Evolutionary conservation across 2,329 filamentous ascomycete genomes (phyloP), one percentile per base, ranked within the genome.

Genomic region (Nemania serpens): DNA sequence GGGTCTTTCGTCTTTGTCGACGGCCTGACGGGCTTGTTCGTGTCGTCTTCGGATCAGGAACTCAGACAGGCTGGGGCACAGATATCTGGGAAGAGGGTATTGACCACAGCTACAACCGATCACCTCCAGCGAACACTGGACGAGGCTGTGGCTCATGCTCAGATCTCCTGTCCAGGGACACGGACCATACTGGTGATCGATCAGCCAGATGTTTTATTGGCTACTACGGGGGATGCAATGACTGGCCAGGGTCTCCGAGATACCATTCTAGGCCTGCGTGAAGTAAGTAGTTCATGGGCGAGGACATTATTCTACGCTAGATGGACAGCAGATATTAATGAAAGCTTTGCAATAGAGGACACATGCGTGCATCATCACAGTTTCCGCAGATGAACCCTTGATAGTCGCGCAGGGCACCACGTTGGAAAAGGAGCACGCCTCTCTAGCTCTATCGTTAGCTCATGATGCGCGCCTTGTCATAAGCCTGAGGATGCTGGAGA

Each of bases 401-500:
- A 77, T 93, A 53, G 82, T 84, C 33, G 73, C 76, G 22, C 84
- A 84, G 66, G 73, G 78, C 17, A 91, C 90, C 11, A 82, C 84
- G 2, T 75, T 96, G 43, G 91, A 95, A 73, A 84, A 80, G 49
- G 84, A 88, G 61, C 87, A 91, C 68, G 85, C 90, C 1, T 82
- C 87, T n/a, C 84, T 97, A 61, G 77, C 90, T 18, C 79, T 93
- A 37, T 84, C 84, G 5, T 76, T 89, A 64, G 90, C 89, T n/a
- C 92, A 97, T 73, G 83, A 86, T 68, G 91, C 93, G 9, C 78
- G 84, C n/a, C 80, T 84, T 64, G 82, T 94, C 3, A 76, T 96
- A 69, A 86, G 90, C 63, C 78, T 95, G 59, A 82, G 93, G 54
- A 82, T 88, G 70, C 75, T 98, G 62, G 93, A 96, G 71, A 96